Percentiles rank a stretch among this genome's conserved stretches.
These are phyloP conservation scores for Vigna mungo DNA, from an alignment of 306 rosid species.

Conservation along the genomic window DNA sequence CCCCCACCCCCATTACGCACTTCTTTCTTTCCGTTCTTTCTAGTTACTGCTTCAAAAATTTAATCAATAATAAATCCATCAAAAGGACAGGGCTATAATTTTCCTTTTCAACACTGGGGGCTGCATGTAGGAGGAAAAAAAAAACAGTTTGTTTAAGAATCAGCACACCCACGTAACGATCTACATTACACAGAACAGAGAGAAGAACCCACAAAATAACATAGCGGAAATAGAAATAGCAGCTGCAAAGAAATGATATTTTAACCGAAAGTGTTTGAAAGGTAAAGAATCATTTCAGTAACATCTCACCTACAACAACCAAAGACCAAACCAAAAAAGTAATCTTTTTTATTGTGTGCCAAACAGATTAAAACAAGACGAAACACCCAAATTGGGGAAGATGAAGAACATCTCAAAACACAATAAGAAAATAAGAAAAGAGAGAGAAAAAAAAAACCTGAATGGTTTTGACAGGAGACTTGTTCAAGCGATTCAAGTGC, in stretches of 20 bases:
- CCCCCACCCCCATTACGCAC: no score
- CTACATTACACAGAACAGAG: slow-evolving; percentile 15
- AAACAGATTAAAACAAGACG: slow-evolving; percentile 30
- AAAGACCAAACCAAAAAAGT: neutral
- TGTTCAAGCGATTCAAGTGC: slow-evolving; percentile 90
- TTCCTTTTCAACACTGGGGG: neutral
- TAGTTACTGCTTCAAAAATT: slow-evolving; percentile 35
- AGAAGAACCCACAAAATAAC: neutral
- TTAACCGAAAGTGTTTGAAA: slow-evolving; percentile 31
- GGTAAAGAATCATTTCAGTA: neutral
- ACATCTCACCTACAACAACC: neutral
- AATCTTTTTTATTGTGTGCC: slow-evolving; percentile 4
- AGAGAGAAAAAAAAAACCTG: slow-evolving; percentile 51
- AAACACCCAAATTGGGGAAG: slow-evolving; percentile 19
- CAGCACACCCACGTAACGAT: slow-evolving; percentile 33
- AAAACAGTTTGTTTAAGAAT: neutral
- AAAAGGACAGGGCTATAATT: slow-evolving; percentile 44
- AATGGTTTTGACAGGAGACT: slow-evolving; percentile 80
- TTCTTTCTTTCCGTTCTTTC: slow-evolving; percentile 36
- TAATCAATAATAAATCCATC: slow-evolving; percentile 18
- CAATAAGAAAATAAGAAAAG: neutral
- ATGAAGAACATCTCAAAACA: slow-evolving; percentile 6
- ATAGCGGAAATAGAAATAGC: neutral
- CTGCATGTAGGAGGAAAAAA: neutral
- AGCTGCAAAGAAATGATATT: slow-evolving; percentile 10